Percentiles rank a stretch among this genome's conserved stretches.
Evolutionary conservation across 495 filamentous ascomycete genomes (phyloP).

Genomic region (Polyplosphaeria fusca): DNA sequence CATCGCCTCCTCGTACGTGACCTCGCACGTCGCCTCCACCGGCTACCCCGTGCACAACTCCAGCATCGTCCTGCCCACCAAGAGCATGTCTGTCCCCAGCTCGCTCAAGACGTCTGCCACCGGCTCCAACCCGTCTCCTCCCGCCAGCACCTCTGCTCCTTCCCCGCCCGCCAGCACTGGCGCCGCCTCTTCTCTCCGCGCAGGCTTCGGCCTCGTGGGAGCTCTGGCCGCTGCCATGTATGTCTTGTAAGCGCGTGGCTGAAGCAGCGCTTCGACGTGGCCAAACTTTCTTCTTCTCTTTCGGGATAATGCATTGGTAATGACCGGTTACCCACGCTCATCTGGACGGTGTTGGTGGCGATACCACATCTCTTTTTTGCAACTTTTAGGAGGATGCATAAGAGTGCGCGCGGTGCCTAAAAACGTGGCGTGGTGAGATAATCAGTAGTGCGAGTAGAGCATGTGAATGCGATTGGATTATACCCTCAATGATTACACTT

Average conservation of each 20-base stretch:
- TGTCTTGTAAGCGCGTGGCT: constrained; percentile 21
- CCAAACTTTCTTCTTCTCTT: neutral
- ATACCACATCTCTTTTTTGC: neutral
- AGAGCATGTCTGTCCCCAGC: constrained; percentile 35
- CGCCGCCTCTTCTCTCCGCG: constrained; percentile 42
- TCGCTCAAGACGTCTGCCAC: constrained; percentile 32
- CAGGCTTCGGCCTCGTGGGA: constrained; percentile 48
- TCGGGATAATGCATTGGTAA: neutral
- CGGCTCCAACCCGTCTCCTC: constrained; percentile 5
- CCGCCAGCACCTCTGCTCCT: constrained; percentile 10
- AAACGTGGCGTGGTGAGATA: constrained; percentile 1
- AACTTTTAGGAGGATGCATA: neutral
- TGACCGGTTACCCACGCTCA: neutral
- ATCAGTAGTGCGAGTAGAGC: constrained; percentile 2
- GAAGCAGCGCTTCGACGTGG: neutral
- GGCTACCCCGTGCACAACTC: constrained; percentile 26
- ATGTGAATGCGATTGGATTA: constrained; percentile 9
- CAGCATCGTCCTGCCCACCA: constrained; percentile 32
- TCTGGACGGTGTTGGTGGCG: neutral
- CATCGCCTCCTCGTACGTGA: constrained; percentile 20
- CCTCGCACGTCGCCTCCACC: constrained; percentile 19
- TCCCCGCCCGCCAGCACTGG: constrained; percentile 35
- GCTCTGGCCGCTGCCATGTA: constrained; percentile 42
- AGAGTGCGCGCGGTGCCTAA: neutral
- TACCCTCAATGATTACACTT: too few species aligned